A percentile compares a stretch with the other conserved stretches of the same genome.
Conservation (phyloP, 2,329 filamentous ascomycete species). For the Fusarium siculi region DNA sequence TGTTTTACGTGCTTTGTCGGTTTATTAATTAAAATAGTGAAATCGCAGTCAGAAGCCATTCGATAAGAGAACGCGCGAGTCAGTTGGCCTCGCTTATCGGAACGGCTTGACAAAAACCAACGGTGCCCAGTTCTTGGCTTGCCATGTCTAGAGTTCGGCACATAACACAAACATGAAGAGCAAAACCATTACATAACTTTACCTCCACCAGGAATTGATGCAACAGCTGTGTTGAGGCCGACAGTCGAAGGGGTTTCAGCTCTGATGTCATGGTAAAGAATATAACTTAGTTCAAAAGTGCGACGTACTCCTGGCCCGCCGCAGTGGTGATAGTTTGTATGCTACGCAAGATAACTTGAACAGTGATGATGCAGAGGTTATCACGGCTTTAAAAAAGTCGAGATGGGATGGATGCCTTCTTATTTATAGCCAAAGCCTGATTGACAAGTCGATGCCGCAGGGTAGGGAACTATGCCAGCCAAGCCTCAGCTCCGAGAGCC, state of each 20-base stretch:
- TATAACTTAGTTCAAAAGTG: too few species aligned
- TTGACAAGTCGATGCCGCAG: not conserved
- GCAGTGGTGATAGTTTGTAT: accelerated
- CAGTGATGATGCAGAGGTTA: accelerated
- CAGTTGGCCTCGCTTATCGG: not conserved
- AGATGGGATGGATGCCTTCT: accelerated
- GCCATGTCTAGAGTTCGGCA: too few species aligned
- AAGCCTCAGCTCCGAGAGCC: not conserved
- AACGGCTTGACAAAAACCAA: not conserved
- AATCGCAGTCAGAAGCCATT: not conserved
- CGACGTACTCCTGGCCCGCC: accelerated
- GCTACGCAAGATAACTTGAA: accelerated
- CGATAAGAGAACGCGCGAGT: not conserved
- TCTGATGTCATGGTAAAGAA: too few species aligned
- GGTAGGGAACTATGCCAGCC: not conserved
- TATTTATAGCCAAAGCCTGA: not conserved
- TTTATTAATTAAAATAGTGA: not conserved
- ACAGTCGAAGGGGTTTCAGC: too few species aligned
- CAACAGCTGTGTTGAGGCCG: not conserved
- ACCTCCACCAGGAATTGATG: accelerated
- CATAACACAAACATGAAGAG: accelerated
- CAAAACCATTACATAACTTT: accelerated
- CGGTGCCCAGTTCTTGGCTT: accelerated
- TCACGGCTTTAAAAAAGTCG: not conserved
- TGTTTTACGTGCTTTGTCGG: accelerated